Base-by-base conservation (phyloP, 352 stramenopile species). In the Phytophthora melonis region DNA sequence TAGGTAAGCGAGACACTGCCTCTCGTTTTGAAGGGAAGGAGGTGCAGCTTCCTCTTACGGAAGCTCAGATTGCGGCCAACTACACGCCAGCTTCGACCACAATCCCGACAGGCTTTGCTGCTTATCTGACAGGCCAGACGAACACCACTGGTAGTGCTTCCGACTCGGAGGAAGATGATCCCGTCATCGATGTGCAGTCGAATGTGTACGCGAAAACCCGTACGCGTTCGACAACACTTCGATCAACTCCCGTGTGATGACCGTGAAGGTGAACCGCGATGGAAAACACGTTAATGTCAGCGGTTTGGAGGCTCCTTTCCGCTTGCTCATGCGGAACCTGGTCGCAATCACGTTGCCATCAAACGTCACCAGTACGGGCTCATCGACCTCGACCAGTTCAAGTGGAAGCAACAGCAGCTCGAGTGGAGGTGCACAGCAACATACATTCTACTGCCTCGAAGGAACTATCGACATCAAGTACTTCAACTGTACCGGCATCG, bases 181-280 rank as follows among this genome's bases (percentile, higher is more conserved):
- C 80, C 3, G 77, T 75, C 2, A 72, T 92, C 10, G 84, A 92
- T 54, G 68, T 92, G n/a, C 84, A 90, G 54, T 90, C 84, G 7
- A 89, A 80, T 25, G 56, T 87, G 14, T 92, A 83, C 59, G 83
- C 84, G 0, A 92, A 90, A 92, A 92, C 56, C 83, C 79, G 52
- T 92, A 92, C 59, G 78, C 68, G 11, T 92, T 89, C 61, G 78
- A 75, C 3, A 81, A 79, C 3, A 80, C 67, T 14, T 72, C 71
- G 0, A 57, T 92, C 3, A 90, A 92, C 45, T 92, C 84, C 11
- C 74, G 77, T 2, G 84, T 92, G 4, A 87, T 89, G 77, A 92
- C 82, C 10, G 68, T 92, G 39, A 88, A 87, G 25, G 81, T 92
- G 36, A 77, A 64, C 16, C 75, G 80, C 3, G 64, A 71, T 18